Percentiles rank a stretch among this genome's conserved stretches.
Conservation (phyloP, 805 yeast species). For the Schizosaccharomyces pombe region DNA sequence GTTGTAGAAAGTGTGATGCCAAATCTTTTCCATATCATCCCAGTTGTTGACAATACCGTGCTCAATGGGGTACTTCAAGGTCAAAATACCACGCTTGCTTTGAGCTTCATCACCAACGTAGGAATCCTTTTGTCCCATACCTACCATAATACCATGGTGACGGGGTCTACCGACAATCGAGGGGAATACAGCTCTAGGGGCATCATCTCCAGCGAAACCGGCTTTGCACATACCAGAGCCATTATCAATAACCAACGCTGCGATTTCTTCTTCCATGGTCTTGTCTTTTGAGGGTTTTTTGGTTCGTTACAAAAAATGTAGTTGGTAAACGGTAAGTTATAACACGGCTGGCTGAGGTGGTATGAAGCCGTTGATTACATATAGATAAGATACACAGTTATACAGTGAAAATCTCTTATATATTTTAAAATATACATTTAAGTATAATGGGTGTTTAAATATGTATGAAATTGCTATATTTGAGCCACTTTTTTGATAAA, state of each 20-base stretch:
- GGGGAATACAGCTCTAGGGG: constrained; percentile 99
- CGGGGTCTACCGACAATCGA: constrained; percentile 99
- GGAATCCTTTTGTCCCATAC: constrained; percentile 99
- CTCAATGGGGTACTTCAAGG: constrained; percentile 96
- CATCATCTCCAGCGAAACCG: constrained; percentile 96
- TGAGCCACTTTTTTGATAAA: not conserved
- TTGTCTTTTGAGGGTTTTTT: not conserved
- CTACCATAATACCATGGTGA: constrained; percentile 78
- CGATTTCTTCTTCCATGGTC: constrained; percentile 5
- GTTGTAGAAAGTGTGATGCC: constrained; percentile 99
- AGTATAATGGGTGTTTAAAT: not conserved
- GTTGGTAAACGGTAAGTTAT: constrained; percentile 2
- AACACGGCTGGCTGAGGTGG: not conserved
- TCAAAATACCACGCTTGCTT: constrained; percentile 98
- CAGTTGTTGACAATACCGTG: constrained; percentile 99
- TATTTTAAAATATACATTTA: not conserved
- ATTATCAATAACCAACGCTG: constrained; percentile 65
- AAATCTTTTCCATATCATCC: constrained; percentile 99
- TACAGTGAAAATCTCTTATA: not conserved
- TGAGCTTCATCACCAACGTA: constrained; percentile 99
- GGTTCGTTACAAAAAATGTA: not conserved
- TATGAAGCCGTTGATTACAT: not conserved
- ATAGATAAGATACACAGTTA: not conserved
- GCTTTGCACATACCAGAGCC: constrained; percentile 99
- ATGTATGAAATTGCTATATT: not conserved